Base-by-base conservation (phyloP, 2,329 filamentous ascomycete genomes). In the Ophiosphaerella herpotricha region DNA sequence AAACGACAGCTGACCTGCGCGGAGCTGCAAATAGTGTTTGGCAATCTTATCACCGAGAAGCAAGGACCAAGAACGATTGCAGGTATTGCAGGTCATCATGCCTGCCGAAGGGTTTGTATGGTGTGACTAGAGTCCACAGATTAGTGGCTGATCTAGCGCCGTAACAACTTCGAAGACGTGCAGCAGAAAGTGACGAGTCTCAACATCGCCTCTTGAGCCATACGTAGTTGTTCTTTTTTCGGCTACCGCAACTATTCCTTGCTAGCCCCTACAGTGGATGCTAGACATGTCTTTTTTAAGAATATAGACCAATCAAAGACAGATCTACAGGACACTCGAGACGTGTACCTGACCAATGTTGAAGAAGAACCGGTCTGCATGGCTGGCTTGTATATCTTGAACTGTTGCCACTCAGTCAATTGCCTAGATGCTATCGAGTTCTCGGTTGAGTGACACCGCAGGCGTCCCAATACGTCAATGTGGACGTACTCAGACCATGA, bases 151-250 rank as follows among this genome's bases (percentile, higher is more conserved):
- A 33, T 23, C 40, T 54, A 48, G 48, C 48, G 54, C 38, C 6
- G 33, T 35, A 29, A 8, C 26, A 11, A 29, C 26, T 39, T 9
- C 38, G 9, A 44, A 49, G 35, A 50, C 52, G 43, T 37, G 26
- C 53, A 56, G 26, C 53, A 56, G 39, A 48, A 56, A 48, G 38
- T 40, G 52, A 55, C 44, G 31, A 50, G 37, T 42, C 35, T 55
- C 29, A 48, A 23, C 43, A 26, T 47, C 26, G 34, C 42, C 13
- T 46, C 26, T 33, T 34, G 18, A 23, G 24, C 26, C 11, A 32
- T 18, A n/a, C 23, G 26, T 36, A 36, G 5, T 31, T 29, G 18
- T 18, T 34, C 9, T 24, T 44, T 37, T 29, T 44, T 34, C 23
- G 34, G 21, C 29, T 32, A 21, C 21, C 16, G 26, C 21, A 26